Evolutionary conservation across 306 rosid genomes (phyloP), one percentile per base, ranked within the genome.

Genomic region (Arachis hypogaea): DNA sequence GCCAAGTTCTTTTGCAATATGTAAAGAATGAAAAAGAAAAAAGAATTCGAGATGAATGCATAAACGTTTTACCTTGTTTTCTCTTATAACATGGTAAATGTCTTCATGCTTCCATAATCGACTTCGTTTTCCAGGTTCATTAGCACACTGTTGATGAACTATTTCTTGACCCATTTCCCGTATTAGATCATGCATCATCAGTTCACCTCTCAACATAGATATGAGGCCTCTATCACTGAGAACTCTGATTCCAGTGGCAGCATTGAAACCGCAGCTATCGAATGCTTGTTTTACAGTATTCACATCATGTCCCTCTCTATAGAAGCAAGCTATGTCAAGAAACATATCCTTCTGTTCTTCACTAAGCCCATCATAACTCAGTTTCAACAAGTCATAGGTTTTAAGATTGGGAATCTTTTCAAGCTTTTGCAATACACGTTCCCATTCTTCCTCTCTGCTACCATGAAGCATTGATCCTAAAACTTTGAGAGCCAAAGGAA

Each of bases 171-270:
- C 86, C 78, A 77, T 65, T 49, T 70, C 14, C 5, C 70, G 68
- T 42, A 85, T 61, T n/a, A 49, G 59, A 49, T 79, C 85, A 43
- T 82, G 89, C 85, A 82, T 78, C 71, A 50, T 49, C 5, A 78
- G 30, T 22, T 3, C n/a, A 44, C 46, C 49, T 2, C 33, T 6
- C 2, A 5, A 50, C 62, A 40, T 5, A 14, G 67, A 60, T 60
- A 79, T 51, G 6, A 73, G 66, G 2, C 75, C 5, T 46, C 47
- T 79, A 6, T 79, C 79, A 50, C 30, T 45, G 10, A 79, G 83
- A 59, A 29, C 55, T 1, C 30, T 28, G 29, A 79, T 67, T 73
- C 46, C 83, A 51, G 16, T 44, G 11, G 7, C 8, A 16, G 75
- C 28, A 30, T 36, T 59, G 46, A 73, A 60, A 43, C 79, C 76